These are phyloP conservation scores for Fusarium sp. DNA, from an alignment of 2,329 filamentous ascomycete genomes.

Conservation along the genomic window DNA sequence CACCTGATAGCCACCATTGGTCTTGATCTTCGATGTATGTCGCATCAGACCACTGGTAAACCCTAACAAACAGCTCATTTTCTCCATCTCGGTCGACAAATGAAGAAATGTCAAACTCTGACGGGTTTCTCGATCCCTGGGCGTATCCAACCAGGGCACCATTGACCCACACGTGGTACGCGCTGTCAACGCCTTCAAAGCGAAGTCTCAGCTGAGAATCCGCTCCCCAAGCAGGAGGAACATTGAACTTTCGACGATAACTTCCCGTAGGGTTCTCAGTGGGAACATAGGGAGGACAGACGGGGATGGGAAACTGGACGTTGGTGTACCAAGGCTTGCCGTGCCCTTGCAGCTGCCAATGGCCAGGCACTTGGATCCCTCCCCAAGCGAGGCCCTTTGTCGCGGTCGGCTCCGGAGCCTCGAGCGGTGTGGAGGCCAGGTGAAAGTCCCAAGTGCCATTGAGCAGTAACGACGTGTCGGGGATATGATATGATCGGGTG, in stretches of 20 bases:
- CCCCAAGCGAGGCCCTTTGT: constrained; percentile 64
- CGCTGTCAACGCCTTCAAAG: constrained; percentile 78
- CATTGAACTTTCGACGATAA: constrained; percentile 65
- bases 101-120: constrained; percentile 74
- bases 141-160: constrained; percentile 72
- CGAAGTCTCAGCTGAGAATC: constrained; percentile 69
- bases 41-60: constrained; percentile 77
- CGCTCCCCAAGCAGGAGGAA: constrained; percentile 60
- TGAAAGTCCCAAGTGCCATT: constrained; percentile 70
- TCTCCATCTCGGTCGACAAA: constrained; percentile 51
- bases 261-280: constrained; percentile 73
- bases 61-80: constrained; percentile 71
- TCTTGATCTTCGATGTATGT: constrained; percentile 78
- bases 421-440: constrained; percentile 56
- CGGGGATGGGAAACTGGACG: constrained; percentile 72
- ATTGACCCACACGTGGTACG: constrained; percentile 77
- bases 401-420: constrained; percentile 52
- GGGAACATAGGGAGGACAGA: constrained; percentile 71
- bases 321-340: constrained; percentile 77
- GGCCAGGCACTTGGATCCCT: constrained; percentile 70
- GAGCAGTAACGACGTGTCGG: constrained; percentile 59
- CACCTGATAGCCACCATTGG: constrained; percentile 75
- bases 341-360: constrained; percentile 78
- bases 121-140: constrained; percentile 74
- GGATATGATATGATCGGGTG: constrained; percentile 63